Evolutionary conservation across 139 green algal genomes (phyloP), one percentile per base, ranked within the genome.

Genomic region (Eudorina sp.): DNA sequence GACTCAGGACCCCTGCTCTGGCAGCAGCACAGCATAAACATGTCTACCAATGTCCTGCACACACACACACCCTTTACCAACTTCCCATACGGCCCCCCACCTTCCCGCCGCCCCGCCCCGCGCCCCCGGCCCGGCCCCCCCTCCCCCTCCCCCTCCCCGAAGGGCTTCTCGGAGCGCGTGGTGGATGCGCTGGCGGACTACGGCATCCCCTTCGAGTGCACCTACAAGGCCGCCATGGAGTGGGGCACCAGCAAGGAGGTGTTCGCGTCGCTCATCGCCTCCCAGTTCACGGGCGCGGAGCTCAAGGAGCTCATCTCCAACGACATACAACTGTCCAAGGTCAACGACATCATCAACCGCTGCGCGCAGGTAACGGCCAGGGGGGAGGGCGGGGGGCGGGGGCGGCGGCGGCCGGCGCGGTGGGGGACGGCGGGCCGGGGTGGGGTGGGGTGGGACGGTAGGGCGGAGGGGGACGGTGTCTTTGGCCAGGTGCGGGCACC

Each of bases 131-230:
- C n/a, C 58, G 58, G 11, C 9, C 4, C 14, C 36, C 38, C 1
- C 29, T 34, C 38, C 4, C 31, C 68, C 36, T 53, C 4, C 0
- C 70, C 70, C 18, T 36, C 23, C 53, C 31, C 46, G 53, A 34
- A 87, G 81, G 83, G 68, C 68, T 88, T 60, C 48, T 40, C 36
- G 19, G 68, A 88, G 69, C 68, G 58, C 27, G 68, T 81, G 23
- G 68, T 88, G 34, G 68, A 81, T 68, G 83, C 83, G 5, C 83
- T 88, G 34, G 66, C 51, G 0, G 83, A 88, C 69, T 88, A 88
- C 66, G 83, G 83, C 83, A 81, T 88, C 27, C 68, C 83, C 48
- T 88, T 88, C 27, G 83, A 88, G 51, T 88, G 83, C 66, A 51
- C 38, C 8, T 81, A 82, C 68, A 88, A 88, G 83, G 68, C 68